Conservation (phyloP, 2,329 filamentous ascomycete species). For the Pseudogymnoascus sp. region DNA sequence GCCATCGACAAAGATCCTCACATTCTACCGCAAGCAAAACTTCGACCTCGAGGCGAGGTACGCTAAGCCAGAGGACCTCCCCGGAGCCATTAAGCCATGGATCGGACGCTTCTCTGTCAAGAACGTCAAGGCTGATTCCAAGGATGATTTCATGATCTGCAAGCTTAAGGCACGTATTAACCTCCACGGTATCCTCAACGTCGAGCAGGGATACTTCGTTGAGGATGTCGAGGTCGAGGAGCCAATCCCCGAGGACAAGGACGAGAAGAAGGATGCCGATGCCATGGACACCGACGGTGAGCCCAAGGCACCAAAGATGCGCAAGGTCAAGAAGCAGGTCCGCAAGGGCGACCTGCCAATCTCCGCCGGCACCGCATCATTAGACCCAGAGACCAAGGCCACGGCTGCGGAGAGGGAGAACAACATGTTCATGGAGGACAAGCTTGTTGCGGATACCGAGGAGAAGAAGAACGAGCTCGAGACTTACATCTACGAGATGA, state of each 20-base stretch:
- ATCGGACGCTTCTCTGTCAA: slow-evolving; percentile 98
- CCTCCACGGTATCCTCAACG: slow-evolving; percentile 90
- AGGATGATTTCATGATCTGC: slow-evolving; percentile 99
- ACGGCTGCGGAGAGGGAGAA: slow-evolving; percentile 74
- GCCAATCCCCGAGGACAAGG: slow-evolving; percentile 69
- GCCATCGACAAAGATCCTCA: slow-evolving; percentile 97
- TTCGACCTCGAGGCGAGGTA: slow-evolving; percentile 97
- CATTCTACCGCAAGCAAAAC: slow-evolving; percentile 96
- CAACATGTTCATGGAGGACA: slow-evolving; percentile 94
- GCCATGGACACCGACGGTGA: slow-evolving; percentile 79
- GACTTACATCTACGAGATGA: slow-evolving; percentile 92
- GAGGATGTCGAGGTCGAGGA: slow-evolving; percentile 98
- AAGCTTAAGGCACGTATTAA: slow-evolving; percentile 98
- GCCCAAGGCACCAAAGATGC: slow-evolving; percentile 68
- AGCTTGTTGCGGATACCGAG: slow-evolving; percentile 94
- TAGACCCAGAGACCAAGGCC: slow-evolving; percentile 64
- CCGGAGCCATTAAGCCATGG: slow-evolving; percentile 87
- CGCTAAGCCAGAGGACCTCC: slow-evolving; percentile 75
- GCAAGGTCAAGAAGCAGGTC: slow-evolving; percentile 99
- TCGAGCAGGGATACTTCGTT: slow-evolving; percentile 95
- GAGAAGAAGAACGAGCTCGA: slow-evolving; percentile 99
- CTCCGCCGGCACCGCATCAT: slow-evolving; percentile 70
- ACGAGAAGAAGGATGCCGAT: slow-evolving; percentile 59
- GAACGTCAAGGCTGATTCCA: slow-evolving; percentile 85
- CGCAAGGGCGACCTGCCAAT: slow-evolving; percentile 94